Evolutionary conservation across 805 yeast genomes (phyloP).

Genomic region (Wickerhamomyces silvicola): DNA sequence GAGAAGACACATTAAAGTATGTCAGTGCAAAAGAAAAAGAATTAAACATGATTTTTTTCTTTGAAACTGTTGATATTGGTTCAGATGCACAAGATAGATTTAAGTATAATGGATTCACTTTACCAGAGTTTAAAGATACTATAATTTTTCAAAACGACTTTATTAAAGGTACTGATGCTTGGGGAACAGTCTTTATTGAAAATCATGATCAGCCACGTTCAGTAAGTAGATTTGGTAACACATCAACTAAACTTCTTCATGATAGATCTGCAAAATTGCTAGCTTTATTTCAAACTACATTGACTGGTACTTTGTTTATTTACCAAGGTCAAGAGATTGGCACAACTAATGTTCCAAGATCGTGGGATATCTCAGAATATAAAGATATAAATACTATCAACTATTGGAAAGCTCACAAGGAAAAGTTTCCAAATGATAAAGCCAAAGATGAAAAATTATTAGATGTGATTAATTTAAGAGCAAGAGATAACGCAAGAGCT

Average conservation of each 20-base stretch:
- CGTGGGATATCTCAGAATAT: slow-evolving; percentile 44
- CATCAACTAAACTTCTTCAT: slow-evolving; percentile 26
- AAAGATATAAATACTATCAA: slow-evolving; percentile 42
- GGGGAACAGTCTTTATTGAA: slow-evolving; percentile 50
- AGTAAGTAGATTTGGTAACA: slow-evolving; percentile 45
- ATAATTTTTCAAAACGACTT: slow-evolving; percentile 29
- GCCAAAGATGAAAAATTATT: slow-evolving; percentile 24
- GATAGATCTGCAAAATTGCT: slow-evolving; percentile 41
- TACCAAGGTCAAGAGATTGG: slow-evolving; percentile 62
- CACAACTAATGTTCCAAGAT: slow-evolving; percentile 37
- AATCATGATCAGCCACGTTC: slow-evolving; percentile 56
- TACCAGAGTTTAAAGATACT: slow-evolving; percentile 37
- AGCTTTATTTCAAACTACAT: slow-evolving; percentile 36
- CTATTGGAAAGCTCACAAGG: slow-evolving; percentile 30
- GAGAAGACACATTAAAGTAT: slow-evolving; percentile 37
- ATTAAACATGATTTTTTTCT: slow-evolving; percentile 36
- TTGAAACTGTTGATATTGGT: slow-evolving; percentile 31
- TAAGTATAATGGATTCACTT: slow-evolving; percentile 25
- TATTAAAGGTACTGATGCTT: slow-evolving; percentile 45
- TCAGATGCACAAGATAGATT: slow-evolving; percentile 30
- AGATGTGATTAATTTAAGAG: slow-evolving; percentile 30
- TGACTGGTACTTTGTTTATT: slow-evolving; percentile 49
- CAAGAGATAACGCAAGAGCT: slow-evolving; percentile 49
- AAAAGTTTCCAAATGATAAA: slow-evolving; percentile 20
- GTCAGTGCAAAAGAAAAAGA: slow-evolving; percentile 32